Percentiles rank a stretch among this genome's conserved stretches.
Evolutionary conservation across 805 yeast genomes (phyloP).

Genomic region (Metschnikowia amazonensis): DNA sequence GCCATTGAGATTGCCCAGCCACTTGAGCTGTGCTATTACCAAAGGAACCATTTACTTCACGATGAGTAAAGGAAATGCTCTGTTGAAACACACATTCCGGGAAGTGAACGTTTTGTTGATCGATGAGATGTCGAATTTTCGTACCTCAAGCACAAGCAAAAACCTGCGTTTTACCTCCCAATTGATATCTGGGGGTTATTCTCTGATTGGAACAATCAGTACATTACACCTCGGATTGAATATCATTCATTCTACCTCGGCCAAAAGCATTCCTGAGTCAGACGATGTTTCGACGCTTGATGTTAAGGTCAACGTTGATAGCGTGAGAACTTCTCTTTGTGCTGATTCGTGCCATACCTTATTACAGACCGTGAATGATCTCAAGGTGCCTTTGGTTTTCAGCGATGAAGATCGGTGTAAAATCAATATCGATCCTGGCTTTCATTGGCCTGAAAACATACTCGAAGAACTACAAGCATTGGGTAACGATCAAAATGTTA

Average conservation of each 20-base stretch:
- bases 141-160: constrained; percentile 7
- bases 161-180: constrained; percentile 23
- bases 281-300: constrained; percentile 33
- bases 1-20: constrained; percentile 59
- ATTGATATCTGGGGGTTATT: constrained; percentile 5
- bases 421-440: constrained; percentile 26
- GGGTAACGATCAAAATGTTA: too few species aligned
- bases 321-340: constrained; percentile 54
- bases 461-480: constrained; percentile 26
- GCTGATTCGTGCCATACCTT: constrained; percentile 82
- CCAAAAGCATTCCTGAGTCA: constrained; percentile 12
- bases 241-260: neutral
- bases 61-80: constrained; percentile 28
- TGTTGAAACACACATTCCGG: constrained; percentile 45
- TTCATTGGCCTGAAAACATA: constrained; percentile 29
- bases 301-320: constrained; percentile 47
- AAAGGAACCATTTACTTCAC: constrained; percentile 53
- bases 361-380: constrained; percentile 61
- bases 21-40: constrained; percentile 47
- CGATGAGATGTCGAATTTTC: constrained; percentile 47
- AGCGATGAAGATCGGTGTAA: constrained; percentile 58
- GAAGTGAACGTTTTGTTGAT: constrained; percentile 52
- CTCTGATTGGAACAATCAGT: neutral
- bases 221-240: constrained; percentile 1
- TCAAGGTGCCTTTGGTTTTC: constrained; percentile 64